phyloP scores from a whole-genome alignment of 148 eudicot species.

The Mesembryanthemum crystallinum region DNA sequence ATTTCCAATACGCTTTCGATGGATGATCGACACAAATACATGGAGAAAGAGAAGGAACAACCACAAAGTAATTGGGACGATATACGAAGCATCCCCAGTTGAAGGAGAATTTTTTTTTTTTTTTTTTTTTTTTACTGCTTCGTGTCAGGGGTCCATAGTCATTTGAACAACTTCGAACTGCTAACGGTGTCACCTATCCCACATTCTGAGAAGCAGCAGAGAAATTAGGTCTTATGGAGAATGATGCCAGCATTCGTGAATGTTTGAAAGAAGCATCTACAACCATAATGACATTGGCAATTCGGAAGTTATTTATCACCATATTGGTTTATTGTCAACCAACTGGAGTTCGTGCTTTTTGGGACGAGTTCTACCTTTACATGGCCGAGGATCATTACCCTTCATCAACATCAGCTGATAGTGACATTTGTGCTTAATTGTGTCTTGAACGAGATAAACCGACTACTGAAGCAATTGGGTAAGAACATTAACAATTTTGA shows the following conservation, averaged over 20 bases:
- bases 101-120: constrained; percentile 10
- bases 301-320: not conserved
- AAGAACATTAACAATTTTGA: not conserved
- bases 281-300: not conserved
- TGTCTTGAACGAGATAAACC: not conserved
- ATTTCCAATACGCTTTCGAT: too few species aligned
- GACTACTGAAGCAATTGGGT: constrained; percentile 2
- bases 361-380: not conserved
- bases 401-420: too few species aligned
- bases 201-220: not conserved
- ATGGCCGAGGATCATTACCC: not conserved
- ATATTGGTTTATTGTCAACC: not conserved
- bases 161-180: not conserved
- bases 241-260: not conserved
- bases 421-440: not conserved
- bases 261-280: not conserved
- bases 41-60: not conserved
- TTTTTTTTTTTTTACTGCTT: not conserved
- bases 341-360: not conserved
- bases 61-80: not conserved
- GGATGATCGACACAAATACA: not conserved
- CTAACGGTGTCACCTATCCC: not conserved
- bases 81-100: not conserved
- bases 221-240: not conserved
- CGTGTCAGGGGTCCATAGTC: constrained; percentile 8